Evolutionary conservation across 2,329 filamentous ascomycete genomes (phyloP), one percentile per base, ranked within the genome.

Genomic region (Emmonsia crescens): DNA sequence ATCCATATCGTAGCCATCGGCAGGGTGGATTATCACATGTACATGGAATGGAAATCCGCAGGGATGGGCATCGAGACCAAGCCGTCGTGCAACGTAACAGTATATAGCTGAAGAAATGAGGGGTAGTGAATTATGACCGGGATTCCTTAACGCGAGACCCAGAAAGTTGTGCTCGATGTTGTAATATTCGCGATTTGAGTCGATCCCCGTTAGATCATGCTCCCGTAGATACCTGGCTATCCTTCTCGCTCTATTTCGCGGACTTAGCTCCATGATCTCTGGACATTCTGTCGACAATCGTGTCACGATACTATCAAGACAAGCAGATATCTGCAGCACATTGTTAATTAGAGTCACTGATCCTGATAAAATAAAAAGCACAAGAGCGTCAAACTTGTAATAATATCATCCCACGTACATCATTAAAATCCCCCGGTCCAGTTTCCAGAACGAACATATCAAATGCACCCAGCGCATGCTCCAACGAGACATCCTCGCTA

Each of bases 101-200:
- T 88, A 99, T 64, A 97, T 96, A 63, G 87, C 88, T 61, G 88
- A 88, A 1, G 91, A 94, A 64, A 96, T 88, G 58, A 96, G 81
- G 1, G 93, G 94, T 9, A 96, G 80, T 1, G 91, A 93, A 33
- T 89, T 86, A 69, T 96, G 91, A 0, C 83, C 81, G 6, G 83
- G 76, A 57, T 89, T 85, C 42, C 84, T 85, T 51, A 97, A 78
- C 3, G 89, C 90, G 64, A 95, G 80, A 10, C 91, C 91, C 61
- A 99, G 85, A 68, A 96, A 89, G 68, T 89, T 95, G 74, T 97
- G 96, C 64, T 89, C 85, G 62, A 97, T 76, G 62, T 88, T 86
- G 67, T 90, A 85, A 71, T 94, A 96, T 60, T 87, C 84, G 49
- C 78, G 72, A 8, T 85, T 83, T n/a, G 84, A 76, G n/a, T 81